These are phyloP conservation scores for Termitomyces sp. DNA, from an alignment of 1,284 basidiomycete species.

Conservation along the genomic window DNA sequence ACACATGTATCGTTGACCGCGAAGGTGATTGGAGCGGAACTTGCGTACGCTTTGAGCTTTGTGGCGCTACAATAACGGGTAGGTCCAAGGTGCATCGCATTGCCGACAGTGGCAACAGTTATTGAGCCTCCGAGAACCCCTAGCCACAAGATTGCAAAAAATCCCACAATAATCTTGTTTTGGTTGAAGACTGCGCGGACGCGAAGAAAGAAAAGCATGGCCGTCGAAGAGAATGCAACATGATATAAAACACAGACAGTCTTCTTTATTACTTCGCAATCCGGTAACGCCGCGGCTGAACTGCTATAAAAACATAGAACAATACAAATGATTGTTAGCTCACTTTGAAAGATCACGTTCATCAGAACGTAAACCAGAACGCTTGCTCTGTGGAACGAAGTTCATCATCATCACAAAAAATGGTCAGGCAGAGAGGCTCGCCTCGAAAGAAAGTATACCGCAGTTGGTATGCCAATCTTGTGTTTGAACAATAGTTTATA, in stretches of 20 bases:
- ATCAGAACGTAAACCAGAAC: conserved; percentile 10
- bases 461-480: conserved; percentile 8
- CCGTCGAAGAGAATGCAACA: conserved; percentile 24
- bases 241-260: conserved; percentile 15
- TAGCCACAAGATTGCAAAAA: conserved; percentile 31
- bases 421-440: background rate
- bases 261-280: conserved; percentile 13
- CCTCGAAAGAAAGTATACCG: conserved; percentile 14
- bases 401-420: background rate
- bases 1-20: conserved; percentile 17
- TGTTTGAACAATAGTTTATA: conserved; percentile 5
- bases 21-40: conserved; percentile 11
- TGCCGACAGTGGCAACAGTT: conserved; percentile 11
- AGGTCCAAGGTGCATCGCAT: conserved; percentile 12
- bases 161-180: conserved; percentile 18
- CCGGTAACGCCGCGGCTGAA: conserved; percentile 15
- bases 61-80: conserved; percentile 13
- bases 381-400: conserved; percentile 1
- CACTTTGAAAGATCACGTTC: conserved; percentile 32
- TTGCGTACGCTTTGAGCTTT: conserved; percentile 7
- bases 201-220: conserved; percentile 33
- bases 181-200: conserved; percentile 28
- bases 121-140: conserved; percentile 21
- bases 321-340: conserved; percentile 26
- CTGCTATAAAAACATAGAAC: background rate